phyloP scores from a whole-genome alignment of 805 yeast genomes.

The Monosporozyma yasuniensis region DNA sequence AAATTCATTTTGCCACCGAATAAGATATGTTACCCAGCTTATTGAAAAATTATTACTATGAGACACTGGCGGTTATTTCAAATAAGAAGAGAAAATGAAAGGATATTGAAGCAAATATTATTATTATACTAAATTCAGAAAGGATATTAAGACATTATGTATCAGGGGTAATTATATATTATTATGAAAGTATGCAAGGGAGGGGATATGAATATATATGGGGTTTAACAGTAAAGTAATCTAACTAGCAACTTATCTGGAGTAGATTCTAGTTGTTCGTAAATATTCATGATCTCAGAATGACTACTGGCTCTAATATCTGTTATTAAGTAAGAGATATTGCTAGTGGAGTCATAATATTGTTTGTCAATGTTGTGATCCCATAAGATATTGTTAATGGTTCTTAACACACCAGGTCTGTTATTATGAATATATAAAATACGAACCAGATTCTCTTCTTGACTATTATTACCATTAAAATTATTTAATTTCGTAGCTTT shows the following conservation, averaged over 20 bases:
- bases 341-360: constrained; percentile 94
- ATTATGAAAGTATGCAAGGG: neutral
- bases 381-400: constrained; percentile 91
- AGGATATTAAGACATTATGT: neutral
- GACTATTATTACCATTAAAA: neutral
- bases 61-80: neutral
- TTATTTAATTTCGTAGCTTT: constrained; percentile 79
- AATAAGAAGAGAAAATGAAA: neutral
- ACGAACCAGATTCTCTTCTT: constrained; percentile 70
- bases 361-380: constrained; percentile 96
- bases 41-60: neutral
- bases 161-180: neutral
- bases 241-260: constrained; percentile 88
- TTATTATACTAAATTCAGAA: neutral
- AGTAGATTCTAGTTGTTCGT: constrained; percentile 79
- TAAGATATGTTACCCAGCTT: constrained; percentile 6
- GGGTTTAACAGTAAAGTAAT: constrained; percentile 53
- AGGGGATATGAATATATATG: neutral
- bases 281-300: constrained; percentile 73
- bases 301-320: constrained; percentile 81
- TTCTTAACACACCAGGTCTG: constrained; percentile 96
- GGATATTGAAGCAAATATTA: neutral
- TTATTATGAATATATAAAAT: constrained; percentile 93
- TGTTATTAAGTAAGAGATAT: constrained; percentile 95
- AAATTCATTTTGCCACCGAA: constrained; percentile 18